Conservation (phyloP, 2,329 filamentous ascomycete genomes). For the Cladophialophora psammophila region DNA sequence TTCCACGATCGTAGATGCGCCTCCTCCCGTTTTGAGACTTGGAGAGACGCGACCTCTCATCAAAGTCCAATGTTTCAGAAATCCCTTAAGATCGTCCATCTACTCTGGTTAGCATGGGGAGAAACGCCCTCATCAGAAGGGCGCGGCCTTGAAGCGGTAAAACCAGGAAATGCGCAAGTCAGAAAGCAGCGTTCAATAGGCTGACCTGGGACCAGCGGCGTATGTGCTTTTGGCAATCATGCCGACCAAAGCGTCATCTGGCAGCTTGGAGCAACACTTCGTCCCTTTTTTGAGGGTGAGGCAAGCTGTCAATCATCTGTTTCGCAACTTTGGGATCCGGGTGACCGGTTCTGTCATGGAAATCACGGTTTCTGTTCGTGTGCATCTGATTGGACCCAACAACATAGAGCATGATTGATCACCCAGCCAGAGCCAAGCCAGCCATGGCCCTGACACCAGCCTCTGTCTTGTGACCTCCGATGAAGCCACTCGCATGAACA, state of each 20-base stretch:
- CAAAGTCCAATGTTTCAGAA: not conserved
- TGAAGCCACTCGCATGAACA: conserved; percentile 93
- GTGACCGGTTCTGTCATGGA: not conserved
- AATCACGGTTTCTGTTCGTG: not conserved
- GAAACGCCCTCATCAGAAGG: not conserved
- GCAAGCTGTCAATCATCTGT: not conserved
- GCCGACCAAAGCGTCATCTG: not conserved
- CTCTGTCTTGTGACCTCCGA: conserved; percentile 91
- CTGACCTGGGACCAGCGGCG: not conserved
- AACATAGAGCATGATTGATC: conserved; percentile 15
- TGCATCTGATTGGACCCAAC: not conserved
- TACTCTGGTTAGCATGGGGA: not conserved
- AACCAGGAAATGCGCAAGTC: not conserved
- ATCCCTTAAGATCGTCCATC: not conserved
- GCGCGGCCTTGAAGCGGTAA: not conserved
- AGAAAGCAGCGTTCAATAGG: not conserved
- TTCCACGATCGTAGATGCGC: not conserved
- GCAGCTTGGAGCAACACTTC: not conserved
- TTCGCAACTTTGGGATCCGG: not conserved
- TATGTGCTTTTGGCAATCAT: not conserved
- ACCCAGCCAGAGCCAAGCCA: conserved; percentile 46
- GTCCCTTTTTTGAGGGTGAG: not conserved
- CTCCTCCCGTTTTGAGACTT: not conserved
- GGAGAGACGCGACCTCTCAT: not conserved
- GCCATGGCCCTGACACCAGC: conserved; percentile 90